Conservation (phyloP, 495 filamentous ascomycete species). For the Lophiostoma macrostomum region DNA sequence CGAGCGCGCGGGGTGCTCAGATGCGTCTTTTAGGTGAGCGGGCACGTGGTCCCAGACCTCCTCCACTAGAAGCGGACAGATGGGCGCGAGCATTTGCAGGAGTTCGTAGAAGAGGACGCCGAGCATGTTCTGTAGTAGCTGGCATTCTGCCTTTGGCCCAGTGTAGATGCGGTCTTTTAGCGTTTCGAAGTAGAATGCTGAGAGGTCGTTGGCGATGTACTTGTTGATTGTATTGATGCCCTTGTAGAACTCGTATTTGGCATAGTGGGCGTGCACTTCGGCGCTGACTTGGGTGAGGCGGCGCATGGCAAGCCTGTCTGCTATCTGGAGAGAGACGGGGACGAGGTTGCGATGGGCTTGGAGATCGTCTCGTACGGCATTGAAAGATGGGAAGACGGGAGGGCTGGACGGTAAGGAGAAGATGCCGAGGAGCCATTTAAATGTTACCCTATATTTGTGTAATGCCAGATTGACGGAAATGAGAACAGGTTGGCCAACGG, state of each 20-base stretch:
- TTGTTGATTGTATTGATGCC: slow-evolving; percentile 66
- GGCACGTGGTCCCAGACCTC: slow-evolving; percentile 83
- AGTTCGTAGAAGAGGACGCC: slow-evolving; percentile 67
- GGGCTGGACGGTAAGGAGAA: slow-evolving; percentile 56
- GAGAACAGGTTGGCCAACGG: slow-evolving; percentile 71
- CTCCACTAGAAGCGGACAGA: slow-evolving; percentile 80
- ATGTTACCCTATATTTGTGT: slow-evolving; percentile 79
- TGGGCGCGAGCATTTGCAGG: slow-evolving; percentile 71
- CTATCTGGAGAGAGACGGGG: slow-evolving; percentile 46
- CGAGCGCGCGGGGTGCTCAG: slow-evolving; percentile 56
- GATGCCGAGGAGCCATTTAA: slow-evolving; percentile 84
- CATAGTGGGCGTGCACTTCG: slow-evolving; percentile 59
- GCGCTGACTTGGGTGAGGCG: slow-evolving; percentile 64
- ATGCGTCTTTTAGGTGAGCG: slow-evolving; percentile 51
- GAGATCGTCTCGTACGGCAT: slow-evolving; percentile 16
- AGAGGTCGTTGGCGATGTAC: slow-evolving; percentile 79
- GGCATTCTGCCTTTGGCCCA: slow-evolving; percentile 57
- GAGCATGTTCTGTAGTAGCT: slow-evolving; percentile 63
- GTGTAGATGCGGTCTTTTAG: slow-evolving; percentile 90
- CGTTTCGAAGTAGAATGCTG: slow-evolving; percentile 88
- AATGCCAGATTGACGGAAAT: slow-evolving; percentile 68
- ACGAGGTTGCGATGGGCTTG: slow-evolving; percentile 37
- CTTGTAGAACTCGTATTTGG: slow-evolving; percentile 78
- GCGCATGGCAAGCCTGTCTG: slow-evolving; percentile 70
- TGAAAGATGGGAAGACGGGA: slow-evolving; percentile 40